Percentiles rank a stretch among this genome's conserved stretches.
These are phyloP conservation scores for Xerocomus spinulosus DNA, from an alignment of 768 basidiomycete genomes.

Conservation along the genomic window DNA sequence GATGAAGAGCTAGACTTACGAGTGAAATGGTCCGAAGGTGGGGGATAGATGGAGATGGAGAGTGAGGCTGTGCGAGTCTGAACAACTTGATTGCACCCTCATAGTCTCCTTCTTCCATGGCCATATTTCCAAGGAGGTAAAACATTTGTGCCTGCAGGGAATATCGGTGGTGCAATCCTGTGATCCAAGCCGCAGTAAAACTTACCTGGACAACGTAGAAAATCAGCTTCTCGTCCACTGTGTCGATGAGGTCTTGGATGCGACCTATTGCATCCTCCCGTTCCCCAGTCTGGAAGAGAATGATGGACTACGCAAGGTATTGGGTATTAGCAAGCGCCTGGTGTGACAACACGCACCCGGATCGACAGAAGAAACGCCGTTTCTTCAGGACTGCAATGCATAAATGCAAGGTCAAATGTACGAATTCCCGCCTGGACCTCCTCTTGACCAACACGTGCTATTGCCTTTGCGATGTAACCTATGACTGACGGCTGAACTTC, in stretches of 20 bases:
- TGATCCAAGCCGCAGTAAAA: not conserved
- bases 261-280: conserved; percentile 13
- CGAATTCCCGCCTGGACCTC: conserved; percentile 7
- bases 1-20: no score
- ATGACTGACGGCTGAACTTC: conserved; percentile 5
- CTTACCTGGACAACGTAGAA: conserved; percentile 10
- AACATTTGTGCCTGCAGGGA: conserved; percentile 12
- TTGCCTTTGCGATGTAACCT: conserved; percentile 14
- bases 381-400: conserved; percentile 6
- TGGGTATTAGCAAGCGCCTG: not conserved
- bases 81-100: conserved; percentile 12
- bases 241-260: conserved; percentile 10
- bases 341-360: conserved; percentile 3
- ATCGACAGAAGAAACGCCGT: conserved; percentile 10
- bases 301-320: conserved; percentile 3
- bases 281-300: conserved; percentile 8
- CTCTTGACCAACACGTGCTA: conserved; percentile 13
- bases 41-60: not conserved
- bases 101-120: conserved; percentile 7
- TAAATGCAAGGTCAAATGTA: conserved; percentile 14
- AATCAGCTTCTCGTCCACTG: conserved; percentile 5
- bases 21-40: conserved; percentile 12
- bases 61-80: conserved; percentile 1
- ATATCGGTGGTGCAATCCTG: not conserved
- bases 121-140: conserved; percentile 7